Evolutionary conservation across 257 asterid genomes (phyloP), one percentile per base, ranked within the genome.

Genomic region (Solanum clarkiae): DNA sequence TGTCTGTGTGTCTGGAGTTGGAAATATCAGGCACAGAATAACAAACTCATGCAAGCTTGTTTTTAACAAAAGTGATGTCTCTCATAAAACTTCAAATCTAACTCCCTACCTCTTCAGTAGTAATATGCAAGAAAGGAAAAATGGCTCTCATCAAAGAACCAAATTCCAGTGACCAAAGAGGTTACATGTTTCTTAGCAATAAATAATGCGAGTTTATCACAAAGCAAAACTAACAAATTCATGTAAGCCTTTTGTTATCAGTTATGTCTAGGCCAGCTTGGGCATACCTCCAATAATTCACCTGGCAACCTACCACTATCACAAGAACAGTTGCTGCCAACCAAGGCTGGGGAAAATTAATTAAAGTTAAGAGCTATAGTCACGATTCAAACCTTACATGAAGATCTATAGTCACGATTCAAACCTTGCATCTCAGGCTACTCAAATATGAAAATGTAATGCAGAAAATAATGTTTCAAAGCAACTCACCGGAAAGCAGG

Each of bases 401-500:
- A 24, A 17, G 45, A 16, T 24, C 51, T 49, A 24, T 9, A 49
- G 9, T 17, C 82, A 24, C 42, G 12, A 75, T 29, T 75, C 82
- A 75, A 75, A 75, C 82, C 42, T 49, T 49, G 15, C 62, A 49
- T 70, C 10, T 70, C 54, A 53, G 10, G 26, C 29, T 26, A 54
- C 26, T 79, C 17, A 17, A 53, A 29, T 77, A 49, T 4, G 82
- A 53, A 77, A 77, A 77, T 15, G 62, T 77, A 70, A 42, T 16
- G 16, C 69, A 60, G 15, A 22, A 22, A 60, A 40, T 69, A 69
- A 70, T 70, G 32, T 79, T 17, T 10, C 66, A 16, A 17, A 53
- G 10, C 63, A 18, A 84, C 89, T 42, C 10, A 95, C 98, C 94
- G 92, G 53, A 96, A 94, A 40, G 91, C 72, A 40, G 99, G 96